Base-by-base conservation (phyloP, 202 grass and related monocot species). In the Alloteropsis angusta region DNA sequence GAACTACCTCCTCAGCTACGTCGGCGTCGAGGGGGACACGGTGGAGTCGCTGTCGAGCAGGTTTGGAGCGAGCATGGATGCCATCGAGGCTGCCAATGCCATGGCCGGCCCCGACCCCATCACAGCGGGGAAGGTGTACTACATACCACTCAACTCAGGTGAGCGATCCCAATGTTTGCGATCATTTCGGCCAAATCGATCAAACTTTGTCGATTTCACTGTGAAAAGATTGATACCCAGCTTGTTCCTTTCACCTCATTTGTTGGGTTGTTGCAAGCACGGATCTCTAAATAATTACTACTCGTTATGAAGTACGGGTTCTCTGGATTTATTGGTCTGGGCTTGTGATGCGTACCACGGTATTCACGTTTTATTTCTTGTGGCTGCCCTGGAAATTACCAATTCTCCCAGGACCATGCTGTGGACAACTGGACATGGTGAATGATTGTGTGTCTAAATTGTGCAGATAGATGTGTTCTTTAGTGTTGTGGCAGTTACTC, bases 31-130 rank as follows among this genome's bases (percentile, higher is more conserved):
- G 5, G 95, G 92, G 3, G 92, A 98, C 82, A 88, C 92, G 11
- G 71, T 98, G 21, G 85, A 89, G 84, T 88, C 95, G 15, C 78
- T 98, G 6, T 93, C 95, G 23, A 98, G 95, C 58, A 87, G 92
- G 85, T 98, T 98, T 16, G 95, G 95, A 55, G 84, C 85, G 14
- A 98, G 95, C 85, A 98, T 98, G 95, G 95, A 98, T 83, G 90
- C 85, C 65, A 98, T 98, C 66, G 95, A 98, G 89, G 82, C 89
- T 39, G 89, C 88, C 41, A 98, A 98, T 74, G 89, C 86, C 80
- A 87, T 98, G 90, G 34, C 85, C 22, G 89, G 92, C 63, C 89
- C 95, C 0, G 92, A 90, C 73, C 70, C 78, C 23, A 64, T 85
- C 64, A 76, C 26, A 22, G 73, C 76, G 0, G 95, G 95, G 38